Base-by-base conservation (phyloP, 2,329 filamentous ascomycete genomes). In the Pseudogymnoascus sp. region DNA sequence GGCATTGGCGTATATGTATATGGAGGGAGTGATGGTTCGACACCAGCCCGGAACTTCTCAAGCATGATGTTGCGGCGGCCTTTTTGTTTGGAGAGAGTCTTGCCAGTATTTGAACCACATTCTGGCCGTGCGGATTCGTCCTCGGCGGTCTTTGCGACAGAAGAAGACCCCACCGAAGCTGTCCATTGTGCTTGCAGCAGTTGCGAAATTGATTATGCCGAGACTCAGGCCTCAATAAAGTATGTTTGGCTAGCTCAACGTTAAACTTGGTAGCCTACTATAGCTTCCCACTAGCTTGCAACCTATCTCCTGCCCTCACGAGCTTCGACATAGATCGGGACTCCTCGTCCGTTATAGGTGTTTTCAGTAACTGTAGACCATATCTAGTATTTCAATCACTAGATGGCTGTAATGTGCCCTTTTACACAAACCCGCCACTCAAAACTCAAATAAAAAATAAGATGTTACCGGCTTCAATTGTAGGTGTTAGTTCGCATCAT, bases 31-130 rank as follows among this genome's bases (percentile, higher is more conserved):
- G 59, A 62, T 65, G 61, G 64, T 63, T 66, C 60, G 61, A 60
- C 59, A 64, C 64, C 38, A 19, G 37, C 35, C 53, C 64, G 33
- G 61, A 65, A 64, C 40, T 64, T 68, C 61, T 68, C 59, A 42
- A 63, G 62, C 63, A 68, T 67, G 50, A 67, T 64, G 60, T 68
- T 66, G 17, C 59, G 64, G 6, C 59, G 64, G 53, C 44, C 10
- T 46, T 64, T 65, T 61, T 53, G 38, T 40, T 62, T 17, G 50
- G 42, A 56, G 60, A 29, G 40, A 35, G 21, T 21, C 53, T 66
- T 67, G 21, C 26, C 11, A 13, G 60, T 40, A 61, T 33, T 21
- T 61, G 61, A 40, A 17, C 61, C 40, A 64, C 50, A 31, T 44
- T 44, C 40, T 21, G 21, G 62, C 21, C 62, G 46, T 62, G 63